A percentile compares a stretch with the other conserved stretches of the same genome.
Conservation (phyloP, 148 eudicot genomes). For the Rhododendron vialii region DNA sequence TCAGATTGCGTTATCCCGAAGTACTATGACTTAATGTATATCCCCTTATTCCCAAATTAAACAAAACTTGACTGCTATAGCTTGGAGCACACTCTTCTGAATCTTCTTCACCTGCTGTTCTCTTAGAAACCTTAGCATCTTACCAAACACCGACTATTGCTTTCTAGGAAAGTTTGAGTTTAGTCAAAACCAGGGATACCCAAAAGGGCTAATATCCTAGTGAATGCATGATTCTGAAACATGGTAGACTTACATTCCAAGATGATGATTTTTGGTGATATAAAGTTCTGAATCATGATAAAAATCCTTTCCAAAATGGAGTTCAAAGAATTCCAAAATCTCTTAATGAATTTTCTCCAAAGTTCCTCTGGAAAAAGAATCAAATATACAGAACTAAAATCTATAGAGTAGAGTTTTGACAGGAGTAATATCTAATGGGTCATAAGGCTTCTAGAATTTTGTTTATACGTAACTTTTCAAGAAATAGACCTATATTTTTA, state of each 20-base stretch:
- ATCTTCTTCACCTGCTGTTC: not conserved
- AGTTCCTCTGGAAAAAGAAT: not conserved
- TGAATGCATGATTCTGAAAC: not conserved
- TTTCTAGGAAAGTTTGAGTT: not conserved
- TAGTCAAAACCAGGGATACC: not conserved
- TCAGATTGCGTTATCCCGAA: not conserved
- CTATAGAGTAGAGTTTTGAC: not conserved
- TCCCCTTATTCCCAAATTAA: not conserved
- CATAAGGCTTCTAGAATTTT: not conserved
- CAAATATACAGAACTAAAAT: not conserved
- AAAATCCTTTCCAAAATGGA: not conserved
- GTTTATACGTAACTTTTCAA: not conserved
- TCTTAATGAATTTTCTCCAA: not conserved
- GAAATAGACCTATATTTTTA: not conserved
- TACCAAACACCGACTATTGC: not conserved
- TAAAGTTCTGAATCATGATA: not conserved
- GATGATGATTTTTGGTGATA: not conserved
- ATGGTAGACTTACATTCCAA: not conserved
- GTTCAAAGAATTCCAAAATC: not conserved
- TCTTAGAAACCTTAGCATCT: not conserved
- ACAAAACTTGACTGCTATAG: not conserved
- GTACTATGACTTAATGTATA: not conserved
- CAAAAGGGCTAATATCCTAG: not conserved
- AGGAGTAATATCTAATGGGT: not conserved
- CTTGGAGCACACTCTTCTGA: not conserved